Conservation (phyloP, 2,329 filamentous ascomycete genomes). For the Ambrosiella cleistominuta region DNA sequence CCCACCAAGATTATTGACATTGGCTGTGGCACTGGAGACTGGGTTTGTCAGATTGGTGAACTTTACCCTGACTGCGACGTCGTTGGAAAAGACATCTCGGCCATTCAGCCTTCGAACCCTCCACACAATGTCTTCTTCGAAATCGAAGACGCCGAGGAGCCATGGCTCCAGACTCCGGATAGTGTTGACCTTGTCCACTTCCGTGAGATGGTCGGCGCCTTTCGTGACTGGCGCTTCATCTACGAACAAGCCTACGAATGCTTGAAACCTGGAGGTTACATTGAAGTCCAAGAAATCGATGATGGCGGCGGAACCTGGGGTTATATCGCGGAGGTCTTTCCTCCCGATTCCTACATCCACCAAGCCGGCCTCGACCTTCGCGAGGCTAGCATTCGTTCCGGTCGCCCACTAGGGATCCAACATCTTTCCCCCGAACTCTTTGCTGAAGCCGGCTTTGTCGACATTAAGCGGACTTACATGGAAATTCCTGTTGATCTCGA, state of each 20-base stretch:
- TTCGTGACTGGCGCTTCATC: conserved; percentile 36
- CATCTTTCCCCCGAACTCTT: conserved; percentile 30
- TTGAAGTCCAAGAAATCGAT: conserved; percentile 38
- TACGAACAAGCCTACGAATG: conserved; percentile 35
- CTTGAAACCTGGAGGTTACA: conserved; percentile 38
- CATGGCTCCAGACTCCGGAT: conserved; percentile 36
- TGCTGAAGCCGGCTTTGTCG: conserved; percentile 32
- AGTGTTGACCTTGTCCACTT: conserved; percentile 40
- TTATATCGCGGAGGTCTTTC: conserved; percentile 20
- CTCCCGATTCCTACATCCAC: conserved; percentile 28
- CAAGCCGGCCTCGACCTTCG: conserved; percentile 25
- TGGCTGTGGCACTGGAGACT: conserved; percentile 39
- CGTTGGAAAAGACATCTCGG: conserved; percentile 40
- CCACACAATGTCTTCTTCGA: conserved; percentile 43
- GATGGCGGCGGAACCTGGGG: conserved; percentile 22
- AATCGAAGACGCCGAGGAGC: conserved; percentile 39
- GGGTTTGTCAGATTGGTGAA: conserved; percentile 36
- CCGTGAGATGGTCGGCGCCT: conserved; percentile 37
- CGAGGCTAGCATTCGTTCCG: conserved; percentile 27
- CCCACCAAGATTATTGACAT: conserved; percentile 34
- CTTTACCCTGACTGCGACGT: conserved; percentile 36
- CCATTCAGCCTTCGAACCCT: conserved; percentile 37
- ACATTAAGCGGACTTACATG: conserved; percentile 30
- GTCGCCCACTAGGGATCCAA: conserved; percentile 26
- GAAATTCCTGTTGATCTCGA: conserved; percentile 30